Conservation (phyloP, 1,139 yeast species). For the Groenewaldozyma auringiensis region DNA sequence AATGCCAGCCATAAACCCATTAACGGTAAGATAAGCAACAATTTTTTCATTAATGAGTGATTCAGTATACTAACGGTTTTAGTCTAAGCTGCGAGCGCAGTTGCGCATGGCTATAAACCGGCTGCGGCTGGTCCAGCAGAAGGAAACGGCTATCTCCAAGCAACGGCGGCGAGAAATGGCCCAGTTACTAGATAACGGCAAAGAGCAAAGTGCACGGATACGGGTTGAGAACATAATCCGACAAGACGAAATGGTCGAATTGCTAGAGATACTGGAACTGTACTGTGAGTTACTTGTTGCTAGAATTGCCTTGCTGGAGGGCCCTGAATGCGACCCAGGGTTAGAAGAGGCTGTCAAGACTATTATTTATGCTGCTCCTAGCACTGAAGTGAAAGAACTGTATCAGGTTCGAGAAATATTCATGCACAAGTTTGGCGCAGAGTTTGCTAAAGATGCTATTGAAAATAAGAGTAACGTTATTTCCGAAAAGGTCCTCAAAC, state of each 20-base stretch:
- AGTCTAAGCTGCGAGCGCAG: conserved; percentile 53
- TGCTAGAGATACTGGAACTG: conserved; percentile 70
- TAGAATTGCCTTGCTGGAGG: conserved; percentile 51
- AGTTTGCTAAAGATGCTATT: conserved; percentile 53
- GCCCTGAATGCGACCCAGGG: conserved; percentile 49
- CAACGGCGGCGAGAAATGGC: conserved; percentile 75
- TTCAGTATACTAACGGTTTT: neutral
- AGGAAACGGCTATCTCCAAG: conserved; percentile 73
- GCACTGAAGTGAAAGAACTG: conserved; percentile 72
- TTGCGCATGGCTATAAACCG: conserved; percentile 77
- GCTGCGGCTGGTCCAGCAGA: conserved; percentile 71
- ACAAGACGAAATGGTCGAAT: conserved; percentile 76
- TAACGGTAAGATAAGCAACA: conserved; percentile 13
- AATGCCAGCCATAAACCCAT: conserved; percentile 13
- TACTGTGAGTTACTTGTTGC: conserved; percentile 81
- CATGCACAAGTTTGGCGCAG: conserved; percentile 54
- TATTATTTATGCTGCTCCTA: conserved; percentile 60
- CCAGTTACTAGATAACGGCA: conserved; percentile 58
- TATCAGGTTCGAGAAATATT: conserved; percentile 54
- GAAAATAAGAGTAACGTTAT: conserved; percentile 51
- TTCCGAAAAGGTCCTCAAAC: conserved; percentile 55
- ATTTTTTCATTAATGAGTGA: no score
- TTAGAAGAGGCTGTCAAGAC: conserved; percentile 69
- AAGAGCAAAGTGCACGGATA: conserved; percentile 77
- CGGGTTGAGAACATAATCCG: conserved; percentile 80